Evolutionary conservation across 768 basidiomycete genomes (phyloP).

Genomic region (Candolleomyces eurysporus): DNA sequence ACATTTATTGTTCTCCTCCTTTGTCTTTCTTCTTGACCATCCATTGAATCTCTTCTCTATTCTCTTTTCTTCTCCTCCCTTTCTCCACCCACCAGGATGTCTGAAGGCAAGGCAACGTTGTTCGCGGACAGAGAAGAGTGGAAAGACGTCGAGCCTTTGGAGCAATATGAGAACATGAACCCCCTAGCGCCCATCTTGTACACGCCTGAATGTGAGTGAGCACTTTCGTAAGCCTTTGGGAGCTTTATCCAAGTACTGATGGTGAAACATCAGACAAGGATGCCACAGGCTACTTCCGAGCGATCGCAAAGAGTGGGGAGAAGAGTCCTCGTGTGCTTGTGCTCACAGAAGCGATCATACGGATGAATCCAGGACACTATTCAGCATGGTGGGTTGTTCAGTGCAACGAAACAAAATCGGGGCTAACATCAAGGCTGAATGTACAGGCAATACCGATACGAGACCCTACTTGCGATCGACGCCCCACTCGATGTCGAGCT

Average conservation of each 20-base stretch:
- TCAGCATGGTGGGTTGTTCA: constrained; percentile 77
- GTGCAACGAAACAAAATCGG: not conserved
- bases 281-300: constrained; percentile 91
- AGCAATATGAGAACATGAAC: constrained; percentile 75
- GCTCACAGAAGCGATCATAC: constrained; percentile 86
- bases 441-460: constrained; percentile 90
- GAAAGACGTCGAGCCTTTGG: constrained; percentile 75
- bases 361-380: constrained; percentile 94
- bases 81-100: not conserved
- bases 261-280: constrained; percentile 69
- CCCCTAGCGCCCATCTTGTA: constrained; percentile 95
- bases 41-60: not conserved
- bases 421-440: not conserved
- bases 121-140: constrained; percentile 72
- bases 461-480: constrained; percentile 70
- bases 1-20: not conserved
- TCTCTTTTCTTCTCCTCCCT: not conserved
- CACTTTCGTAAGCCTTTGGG: not conserved
- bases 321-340: constrained; percentile 78
- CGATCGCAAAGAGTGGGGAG: constrained; percentile 73
- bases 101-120: constrained; percentile 17
- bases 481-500: constrained; percentile 77
- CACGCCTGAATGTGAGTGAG: constrained; percentile 73
- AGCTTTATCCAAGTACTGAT: not conserved
- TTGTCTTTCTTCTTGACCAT: not conserved